Base-by-base conservation (phyloP, 2,329 filamentous ascomycete species). In the Chaetomium strumarium region DNA sequence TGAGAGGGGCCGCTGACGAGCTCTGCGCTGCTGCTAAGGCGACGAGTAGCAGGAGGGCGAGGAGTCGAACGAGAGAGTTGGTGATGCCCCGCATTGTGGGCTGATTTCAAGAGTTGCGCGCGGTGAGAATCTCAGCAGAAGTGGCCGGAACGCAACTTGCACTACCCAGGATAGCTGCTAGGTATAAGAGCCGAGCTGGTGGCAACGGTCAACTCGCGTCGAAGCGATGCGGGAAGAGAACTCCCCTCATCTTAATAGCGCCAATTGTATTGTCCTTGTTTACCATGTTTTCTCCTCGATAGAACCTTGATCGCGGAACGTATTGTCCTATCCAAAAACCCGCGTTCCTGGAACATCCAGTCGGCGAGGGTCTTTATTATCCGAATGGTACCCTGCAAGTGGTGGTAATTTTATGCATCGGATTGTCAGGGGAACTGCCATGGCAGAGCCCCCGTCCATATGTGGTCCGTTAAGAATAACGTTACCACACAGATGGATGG, bases 61-160 rank as follows among this genome's bases (percentile, higher is more conserved):
- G 31, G 20, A 63, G 60, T 59, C 64, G 59, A 51, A 67, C 59
- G 10, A 70, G 58, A 51, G 68, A 59, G 34, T 63, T 20, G 34
- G 60, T 55, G 19, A 37, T 29, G 42, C 43, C 51, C 42, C 53
- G 57, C 61, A 65, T 66, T 6, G 10, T 59, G 43, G 14, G 12
- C 4, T 14, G 4, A 34, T 11, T 33, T n/a, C 24, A 24, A 24
- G 7, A 4, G 24, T 24, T 24, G 24, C 24, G 24, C n/a, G 24
- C 24, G 24, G 24, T 24, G n/a, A 24, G 24, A 4, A 4, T 24
- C 24, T 24, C 24, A 24, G 24, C 4, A 24, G 7, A n/a, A n/a
- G n/a, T n/a, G n/a, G n/a, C n/a, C n/a, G n/a, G n/a, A n/a, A n/a
- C n/a, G n/a, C n/a, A n/a, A n/a, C n/a, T n/a, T n/a, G n/a, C n/a